phyloP scores from a whole-genome alignment of 2,329 filamentous ascomycete genomes.

The Epichloe amarillans region DNA sequence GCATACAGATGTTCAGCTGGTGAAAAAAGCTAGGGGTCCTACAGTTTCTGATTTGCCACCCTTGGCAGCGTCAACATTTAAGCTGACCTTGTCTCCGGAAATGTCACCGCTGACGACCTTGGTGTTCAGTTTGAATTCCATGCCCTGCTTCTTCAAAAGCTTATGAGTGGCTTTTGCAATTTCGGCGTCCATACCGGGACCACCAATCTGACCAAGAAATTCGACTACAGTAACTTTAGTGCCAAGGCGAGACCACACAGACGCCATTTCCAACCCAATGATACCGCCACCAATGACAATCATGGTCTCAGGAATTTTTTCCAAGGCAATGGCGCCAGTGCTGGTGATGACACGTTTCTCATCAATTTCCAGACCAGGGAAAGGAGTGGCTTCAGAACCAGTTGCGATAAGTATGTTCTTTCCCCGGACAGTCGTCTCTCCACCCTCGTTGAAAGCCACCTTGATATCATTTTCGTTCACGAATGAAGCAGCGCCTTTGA shows the following conservation, averaged over 20 bases:
- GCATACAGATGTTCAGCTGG: neutral
- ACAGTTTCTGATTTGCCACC: slow-evolving; percentile 89
- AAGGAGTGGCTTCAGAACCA: slow-evolving; percentile 87
- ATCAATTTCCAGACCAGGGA: slow-evolving; percentile 89
- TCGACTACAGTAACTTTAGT: slow-evolving; percentile 94
- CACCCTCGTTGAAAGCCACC: slow-evolving; percentile 80
- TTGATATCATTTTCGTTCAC: slow-evolving; percentile 82
- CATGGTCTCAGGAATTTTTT: slow-evolving; percentile 95
- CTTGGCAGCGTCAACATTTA: slow-evolving; percentile 84
- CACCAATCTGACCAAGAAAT: slow-evolving; percentile 91
- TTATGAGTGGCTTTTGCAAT: slow-evolving; percentile 87
- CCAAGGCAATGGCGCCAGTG: slow-evolving; percentile 81
- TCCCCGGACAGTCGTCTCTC: slow-evolving; percentile 71
- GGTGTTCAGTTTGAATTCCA: slow-evolving; percentile 96
- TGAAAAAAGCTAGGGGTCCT: slow-evolving; percentile 23
- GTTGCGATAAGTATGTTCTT: slow-evolving; percentile 99
- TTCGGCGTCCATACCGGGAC: slow-evolving; percentile 92
- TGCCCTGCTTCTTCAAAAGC: slow-evolving; percentile 87
- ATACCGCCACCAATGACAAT: slow-evolving; percentile 96
- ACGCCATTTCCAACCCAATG: slow-evolving; percentile 96
- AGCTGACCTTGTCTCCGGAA: slow-evolving; percentile 61
- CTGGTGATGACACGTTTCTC: slow-evolving; percentile 96
- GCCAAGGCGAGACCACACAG: slow-evolving; percentile 91
- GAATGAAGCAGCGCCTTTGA: slow-evolving; percentile 86
- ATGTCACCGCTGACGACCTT: slow-evolving; percentile 84